phyloP scores from a whole-genome alignment of 495 filamentous ascomycete species.

The Penicillium verhagenii region DNA sequence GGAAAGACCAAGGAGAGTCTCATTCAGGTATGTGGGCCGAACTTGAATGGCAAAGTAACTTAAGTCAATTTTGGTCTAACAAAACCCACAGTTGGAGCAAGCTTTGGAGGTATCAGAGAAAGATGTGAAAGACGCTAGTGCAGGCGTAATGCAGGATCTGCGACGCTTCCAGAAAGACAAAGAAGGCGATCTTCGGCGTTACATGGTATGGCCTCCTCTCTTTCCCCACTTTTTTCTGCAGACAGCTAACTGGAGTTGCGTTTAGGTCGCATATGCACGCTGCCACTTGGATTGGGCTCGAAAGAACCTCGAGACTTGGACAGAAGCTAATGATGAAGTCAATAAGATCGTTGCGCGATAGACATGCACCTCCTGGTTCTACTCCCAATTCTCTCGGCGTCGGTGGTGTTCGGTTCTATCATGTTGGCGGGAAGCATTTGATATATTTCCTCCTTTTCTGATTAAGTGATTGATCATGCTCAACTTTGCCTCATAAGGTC shows the following conservation, averaged over 20 bases:
- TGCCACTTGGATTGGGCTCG: constrained; percentile 98
- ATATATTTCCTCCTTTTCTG: not conserved
- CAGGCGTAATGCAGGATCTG: constrained; percentile 81
- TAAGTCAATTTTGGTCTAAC: constrained; percentile 7
- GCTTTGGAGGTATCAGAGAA: constrained; percentile 80
- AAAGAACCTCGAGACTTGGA: constrained; percentile 94
- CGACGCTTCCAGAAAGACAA: constrained; percentile 92
- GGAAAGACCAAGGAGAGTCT: constrained; percentile 85
- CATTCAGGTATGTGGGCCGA: constrained; percentile 48
- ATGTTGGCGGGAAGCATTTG: not conserved
- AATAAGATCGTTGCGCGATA: constrained; percentile 74
- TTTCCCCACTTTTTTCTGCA: constrained; percentile 1
- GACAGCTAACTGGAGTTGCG: constrained; percentile 6
- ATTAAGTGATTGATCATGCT: not conserved
- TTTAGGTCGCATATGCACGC: constrained; percentile 85
- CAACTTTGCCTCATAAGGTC: not conserved
- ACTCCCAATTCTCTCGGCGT: not conserved
- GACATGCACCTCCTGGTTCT: not conserved
- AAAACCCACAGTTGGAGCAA: constrained; percentile 70
- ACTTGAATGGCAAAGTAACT: not conserved
- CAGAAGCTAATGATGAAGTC: constrained; percentile 90
- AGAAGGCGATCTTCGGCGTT: constrained; percentile 86
- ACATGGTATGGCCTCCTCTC: constrained; percentile 74
- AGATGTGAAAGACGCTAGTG: constrained; percentile 88
- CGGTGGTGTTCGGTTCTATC: not conserved